Evolutionary conservation across 208 protist species (phyloP).

Genomic region (Leishmania lainsoni): DNA sequence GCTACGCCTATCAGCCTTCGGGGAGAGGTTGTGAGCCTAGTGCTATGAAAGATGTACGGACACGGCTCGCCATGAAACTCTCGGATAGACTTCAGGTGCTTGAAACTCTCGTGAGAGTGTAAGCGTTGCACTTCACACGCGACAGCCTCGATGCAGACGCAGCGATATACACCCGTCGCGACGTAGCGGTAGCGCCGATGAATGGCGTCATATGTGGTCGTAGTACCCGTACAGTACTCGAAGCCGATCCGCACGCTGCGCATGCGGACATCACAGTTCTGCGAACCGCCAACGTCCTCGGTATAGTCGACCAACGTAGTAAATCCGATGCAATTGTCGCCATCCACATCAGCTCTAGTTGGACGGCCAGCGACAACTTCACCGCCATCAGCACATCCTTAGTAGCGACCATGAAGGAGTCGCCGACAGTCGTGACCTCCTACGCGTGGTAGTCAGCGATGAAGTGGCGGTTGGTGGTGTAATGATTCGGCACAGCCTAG

Average conservation of each 20-base stretch:
- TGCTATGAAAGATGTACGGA: slow-evolving; percentile 37
- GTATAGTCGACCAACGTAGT: slow-evolving; percentile 54
- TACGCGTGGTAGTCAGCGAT: slow-evolving; percentile 74
- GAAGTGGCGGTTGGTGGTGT: slow-evolving; percentile 59
- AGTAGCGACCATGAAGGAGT: slow-evolving; percentile 87
- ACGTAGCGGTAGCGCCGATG: slow-evolving; percentile 89
- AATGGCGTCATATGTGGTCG: slow-evolving; percentile 63
- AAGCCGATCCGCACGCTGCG: slow-evolving; percentile 72
- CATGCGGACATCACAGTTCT: slow-evolving; percentile 40
- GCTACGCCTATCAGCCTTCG: slow-evolving; percentile 34
- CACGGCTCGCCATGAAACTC: slow-evolving; percentile 67
- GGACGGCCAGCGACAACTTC: slow-evolving; percentile 70
- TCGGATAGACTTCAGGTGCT: slow-evolving; percentile 56
- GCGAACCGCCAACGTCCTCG: slow-evolving; percentile 51
- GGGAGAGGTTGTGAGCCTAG: slow-evolving; percentile 41
- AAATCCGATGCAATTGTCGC: slow-evolving; percentile 66
- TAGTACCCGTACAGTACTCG: slow-evolving; percentile 76
- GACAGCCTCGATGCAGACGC: slow-evolving; percentile 68
- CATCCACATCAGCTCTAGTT: slow-evolving; percentile 76
- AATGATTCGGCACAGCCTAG: slow-evolving; percentile 65
- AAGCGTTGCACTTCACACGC: slow-evolving; percentile 87
- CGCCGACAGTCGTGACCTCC: slow-evolving; percentile 85
- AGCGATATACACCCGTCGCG: slow-evolving; percentile 86
- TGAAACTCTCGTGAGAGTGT: slow-evolving; percentile 65
- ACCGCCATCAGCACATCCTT: slow-evolving; percentile 62